Percentiles rank a stretch among this genome's conserved stretches.
These are phyloP conservation scores for Priceomyces fermenticarens DNA, from an alignment of 805 yeast genomes.

Conservation along the genomic window DNA sequence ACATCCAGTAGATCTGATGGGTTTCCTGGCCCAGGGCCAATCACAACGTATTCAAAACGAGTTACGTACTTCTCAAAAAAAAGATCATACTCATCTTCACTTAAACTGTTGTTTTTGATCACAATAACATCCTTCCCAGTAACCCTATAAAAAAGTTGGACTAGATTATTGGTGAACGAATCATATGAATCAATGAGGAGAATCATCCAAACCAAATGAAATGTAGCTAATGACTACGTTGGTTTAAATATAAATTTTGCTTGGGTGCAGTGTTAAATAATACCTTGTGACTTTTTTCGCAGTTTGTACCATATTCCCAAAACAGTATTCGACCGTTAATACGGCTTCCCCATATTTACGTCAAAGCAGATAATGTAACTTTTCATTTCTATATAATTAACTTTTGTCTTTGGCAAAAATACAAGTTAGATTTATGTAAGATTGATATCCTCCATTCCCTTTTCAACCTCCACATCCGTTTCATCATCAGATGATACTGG, in stretches of 20 bases:
- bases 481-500: constrained; percentile 69
- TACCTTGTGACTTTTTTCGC: no score
- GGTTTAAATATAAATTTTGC: no score
- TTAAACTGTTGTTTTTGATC: constrained; percentile 60
- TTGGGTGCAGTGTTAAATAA: no score
- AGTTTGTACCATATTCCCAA: no score
- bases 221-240: no score
- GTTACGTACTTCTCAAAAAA: constrained; percentile 44
- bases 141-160: constrained; percentile 54
- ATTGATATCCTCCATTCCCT: constrained; percentile 1
- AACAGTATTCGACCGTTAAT: no score
- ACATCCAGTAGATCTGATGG: constrained; percentile 63
- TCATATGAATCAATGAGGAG: constrained; percentile 90
- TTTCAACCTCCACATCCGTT: constrained; percentile 37
- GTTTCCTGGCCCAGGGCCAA: constrained; percentile 98
- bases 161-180: constrained; percentile 85
- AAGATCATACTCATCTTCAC: constrained; percentile 22
- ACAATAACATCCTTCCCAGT: constrained; percentile 50
- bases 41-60: constrained; percentile 67
- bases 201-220: constrained; percentile 32
- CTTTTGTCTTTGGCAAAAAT: not conserved
- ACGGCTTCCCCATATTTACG: no score
- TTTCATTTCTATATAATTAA: not conserved
- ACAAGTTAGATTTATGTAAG: not conserved
- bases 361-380: no score